phyloP scores from a whole-genome alignment of 2,329 filamentous ascomycete genomes.

The Escovopsis sp. region DNA sequence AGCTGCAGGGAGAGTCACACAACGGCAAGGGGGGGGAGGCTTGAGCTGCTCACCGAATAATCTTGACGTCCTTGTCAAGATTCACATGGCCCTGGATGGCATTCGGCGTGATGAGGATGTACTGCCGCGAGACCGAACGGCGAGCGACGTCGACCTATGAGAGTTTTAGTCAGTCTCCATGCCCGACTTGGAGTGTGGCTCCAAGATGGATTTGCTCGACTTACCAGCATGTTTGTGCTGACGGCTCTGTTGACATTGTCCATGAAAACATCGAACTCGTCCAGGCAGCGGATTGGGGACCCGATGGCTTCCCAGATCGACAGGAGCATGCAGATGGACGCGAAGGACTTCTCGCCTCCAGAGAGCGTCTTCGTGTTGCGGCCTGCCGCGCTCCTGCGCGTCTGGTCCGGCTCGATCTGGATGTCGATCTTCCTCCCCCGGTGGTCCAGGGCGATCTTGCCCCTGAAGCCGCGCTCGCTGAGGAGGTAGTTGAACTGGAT shows the following conservation, averaged over 20 bases:
- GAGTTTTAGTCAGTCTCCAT: slow-evolving; percentile 2
- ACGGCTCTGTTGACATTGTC: slow-evolving; percentile 89
- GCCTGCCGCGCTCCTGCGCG: slow-evolving; percentile 52
- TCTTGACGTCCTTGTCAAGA: slow-evolving; percentile 56
- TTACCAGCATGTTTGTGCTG: slow-evolving; percentile 83
- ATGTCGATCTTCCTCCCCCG: slow-evolving; percentile 59
- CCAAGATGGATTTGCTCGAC: slow-evolving; percentile 12
- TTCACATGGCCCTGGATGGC: slow-evolving; percentile 50
- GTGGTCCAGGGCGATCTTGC: slow-evolving; percentile 68
- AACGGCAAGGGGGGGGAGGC: not conserved
- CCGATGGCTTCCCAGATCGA: slow-evolving; percentile 98
- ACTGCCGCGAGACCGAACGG: slow-evolving; percentile 78
- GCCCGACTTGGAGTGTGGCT: not conserved
- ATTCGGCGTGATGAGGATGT: slow-evolving; percentile 92
- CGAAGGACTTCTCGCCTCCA: slow-evolving; percentile 95
- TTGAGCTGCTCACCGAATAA: slow-evolving; percentile 45
- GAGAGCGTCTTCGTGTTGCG: slow-evolving; percentile 85
- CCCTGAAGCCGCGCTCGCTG: slow-evolving; percentile 78
- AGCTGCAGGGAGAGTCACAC: not conserved
- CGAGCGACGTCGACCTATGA: slow-evolving; percentile 69
- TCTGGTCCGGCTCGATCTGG: slow-evolving; percentile 57
- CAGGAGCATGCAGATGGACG: slow-evolving; percentile 83
- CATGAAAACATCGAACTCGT: slow-evolving; percentile 99
- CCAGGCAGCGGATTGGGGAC: slow-evolving; percentile 81
- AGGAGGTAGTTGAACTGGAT: slow-evolving; percentile 80